phyloP scores from a whole-genome alignment of 495 filamentous ascomycete genomes.

The Sabuloglossum arenarium region DNA sequence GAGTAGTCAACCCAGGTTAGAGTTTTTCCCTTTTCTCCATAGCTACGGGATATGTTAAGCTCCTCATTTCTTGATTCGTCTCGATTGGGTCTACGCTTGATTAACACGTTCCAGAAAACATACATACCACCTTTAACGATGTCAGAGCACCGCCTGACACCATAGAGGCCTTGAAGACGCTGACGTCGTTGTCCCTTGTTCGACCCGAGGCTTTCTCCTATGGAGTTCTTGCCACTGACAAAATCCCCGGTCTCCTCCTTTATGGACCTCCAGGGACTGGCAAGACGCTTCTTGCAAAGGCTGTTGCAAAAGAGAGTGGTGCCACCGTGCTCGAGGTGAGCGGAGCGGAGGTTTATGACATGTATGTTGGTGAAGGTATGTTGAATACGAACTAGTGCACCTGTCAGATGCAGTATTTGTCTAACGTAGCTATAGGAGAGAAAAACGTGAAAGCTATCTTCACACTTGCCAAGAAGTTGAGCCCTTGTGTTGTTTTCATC shows the following conservation, averaged over 20 bases:
- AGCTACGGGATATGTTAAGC: neutral
- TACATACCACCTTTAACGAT: conserved; percentile 69
- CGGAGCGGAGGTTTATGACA: conserved; percentile 74
- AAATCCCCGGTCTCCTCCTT: conserved; percentile 72
- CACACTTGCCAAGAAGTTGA: conserved; percentile 70
- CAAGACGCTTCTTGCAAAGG: conserved; percentile 88
- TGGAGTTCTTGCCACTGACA: conserved; percentile 78
- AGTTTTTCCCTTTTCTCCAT: neutral
- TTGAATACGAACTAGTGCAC: neutral
- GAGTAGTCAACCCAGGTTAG: conserved; percentile 47
- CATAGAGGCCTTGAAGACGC: conserved; percentile 68
- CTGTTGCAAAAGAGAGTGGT: conserved; percentile 84
- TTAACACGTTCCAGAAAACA: conserved; percentile 24
- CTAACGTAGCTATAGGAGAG: conserved; percentile 24
- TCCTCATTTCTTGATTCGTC: neutral
- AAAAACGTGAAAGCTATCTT: conserved; percentile 95
- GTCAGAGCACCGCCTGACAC: conserved; percentile 66
- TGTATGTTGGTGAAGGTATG: conserved; percentile 72
- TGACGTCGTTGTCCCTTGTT: conserved; percentile 71
- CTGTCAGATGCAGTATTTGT: neutral
- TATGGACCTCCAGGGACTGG: conserved; percentile 94
- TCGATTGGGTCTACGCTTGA: neutral
- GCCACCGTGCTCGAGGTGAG: conserved; percentile 62
- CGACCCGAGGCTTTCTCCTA: conserved; percentile 92
- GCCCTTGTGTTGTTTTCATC: conserved; percentile 89